Evolutionary conservation across 139 green algal genomes (phyloP).

Genomic region (Pseudopediastrum boryanum): DNA sequence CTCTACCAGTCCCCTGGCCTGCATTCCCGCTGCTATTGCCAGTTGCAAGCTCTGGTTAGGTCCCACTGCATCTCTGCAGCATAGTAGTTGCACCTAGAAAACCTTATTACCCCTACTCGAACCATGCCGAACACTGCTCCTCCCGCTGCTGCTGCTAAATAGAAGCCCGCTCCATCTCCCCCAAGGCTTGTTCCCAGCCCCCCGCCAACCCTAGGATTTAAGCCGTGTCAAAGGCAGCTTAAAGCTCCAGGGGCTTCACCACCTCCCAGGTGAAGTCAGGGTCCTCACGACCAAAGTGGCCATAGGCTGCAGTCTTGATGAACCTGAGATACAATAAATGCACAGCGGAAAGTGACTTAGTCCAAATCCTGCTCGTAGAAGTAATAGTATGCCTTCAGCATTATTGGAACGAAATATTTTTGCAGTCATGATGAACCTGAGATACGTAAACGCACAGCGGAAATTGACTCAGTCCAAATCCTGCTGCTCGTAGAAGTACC

Average conservation of each 20-base stretch:
- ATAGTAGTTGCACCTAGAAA: too few species aligned
- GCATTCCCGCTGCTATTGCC: too few species aligned
- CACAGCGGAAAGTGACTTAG: neutral
- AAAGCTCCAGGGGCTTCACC: slow-evolving; percentile 42
- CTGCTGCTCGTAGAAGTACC: neutral
- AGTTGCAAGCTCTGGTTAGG: too few species aligned
- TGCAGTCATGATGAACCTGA: neutral
- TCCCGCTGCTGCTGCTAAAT: too few species aligned
- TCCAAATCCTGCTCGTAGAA: neutral
- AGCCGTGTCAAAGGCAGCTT: too few species aligned
- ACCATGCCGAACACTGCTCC: too few species aligned
- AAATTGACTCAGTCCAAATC: neutral
- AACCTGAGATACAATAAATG: slow-evolving; percentile 52
- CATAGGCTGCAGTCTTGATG: slow-evolving; percentile 93
- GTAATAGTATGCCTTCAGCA: slow-evolving; percentile 5
- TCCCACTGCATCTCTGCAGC: too few species aligned
- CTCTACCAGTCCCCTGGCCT: too few species aligned
- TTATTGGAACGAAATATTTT: neutral
- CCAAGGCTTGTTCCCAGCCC: too few species aligned
- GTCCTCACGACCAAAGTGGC: slow-evolving; percentile 92
- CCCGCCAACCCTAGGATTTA: too few species aligned
- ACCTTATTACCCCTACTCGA: too few species aligned
- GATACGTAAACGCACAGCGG: neutral
- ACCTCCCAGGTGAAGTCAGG: slow-evolving; percentile 95
- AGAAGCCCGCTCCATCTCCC: too few species aligned